These are phyloP conservation scores for Carex pumila DNA, from an alignment of 176 grass and related monocot genomes.

Conservation along the genomic window DNA sequence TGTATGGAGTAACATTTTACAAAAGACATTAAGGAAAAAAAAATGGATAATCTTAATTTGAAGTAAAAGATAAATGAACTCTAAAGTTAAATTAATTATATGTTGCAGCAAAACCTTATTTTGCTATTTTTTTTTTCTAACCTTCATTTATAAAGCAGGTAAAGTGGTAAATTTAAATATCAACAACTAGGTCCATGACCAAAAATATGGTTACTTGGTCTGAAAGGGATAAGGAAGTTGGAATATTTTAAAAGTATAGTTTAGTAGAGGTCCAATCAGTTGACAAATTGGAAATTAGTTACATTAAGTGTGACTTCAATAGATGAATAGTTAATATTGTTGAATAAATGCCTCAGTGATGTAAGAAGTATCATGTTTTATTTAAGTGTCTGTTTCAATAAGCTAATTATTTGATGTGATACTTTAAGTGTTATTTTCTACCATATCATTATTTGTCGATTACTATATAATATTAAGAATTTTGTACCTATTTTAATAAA, in stretches of 20 bases:
- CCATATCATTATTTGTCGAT: neutral
- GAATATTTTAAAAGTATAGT: neutral
- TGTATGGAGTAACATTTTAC: no score
- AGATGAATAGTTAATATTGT: constrained; percentile 12
- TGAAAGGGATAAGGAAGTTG: neutral
- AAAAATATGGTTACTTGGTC: neutral
- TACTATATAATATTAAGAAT: no score
- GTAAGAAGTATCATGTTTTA: constrained; percentile 8
- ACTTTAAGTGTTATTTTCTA: neutral
- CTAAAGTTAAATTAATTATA: no score
- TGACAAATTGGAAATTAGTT: constrained; percentile 16
- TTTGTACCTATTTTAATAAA: no score
- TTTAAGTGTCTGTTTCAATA: constrained; percentile 6
- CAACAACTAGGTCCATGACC: neutral
- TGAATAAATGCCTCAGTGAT: constrained; percentile 10
- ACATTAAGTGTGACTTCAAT: constrained; percentile 6
- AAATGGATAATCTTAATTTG: no score
- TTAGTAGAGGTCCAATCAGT: neutral
- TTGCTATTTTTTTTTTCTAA: neutral
- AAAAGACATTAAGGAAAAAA: no score
- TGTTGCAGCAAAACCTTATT: neutral
- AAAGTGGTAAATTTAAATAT: neutral
- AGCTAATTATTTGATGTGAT: constrained; percentile 12
- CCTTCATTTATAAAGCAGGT: neutral
- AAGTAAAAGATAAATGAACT: no score